Base-by-base conservation (phyloP, 768 basidiomycete genomes). In the Pleurotus giganteus region DNA sequence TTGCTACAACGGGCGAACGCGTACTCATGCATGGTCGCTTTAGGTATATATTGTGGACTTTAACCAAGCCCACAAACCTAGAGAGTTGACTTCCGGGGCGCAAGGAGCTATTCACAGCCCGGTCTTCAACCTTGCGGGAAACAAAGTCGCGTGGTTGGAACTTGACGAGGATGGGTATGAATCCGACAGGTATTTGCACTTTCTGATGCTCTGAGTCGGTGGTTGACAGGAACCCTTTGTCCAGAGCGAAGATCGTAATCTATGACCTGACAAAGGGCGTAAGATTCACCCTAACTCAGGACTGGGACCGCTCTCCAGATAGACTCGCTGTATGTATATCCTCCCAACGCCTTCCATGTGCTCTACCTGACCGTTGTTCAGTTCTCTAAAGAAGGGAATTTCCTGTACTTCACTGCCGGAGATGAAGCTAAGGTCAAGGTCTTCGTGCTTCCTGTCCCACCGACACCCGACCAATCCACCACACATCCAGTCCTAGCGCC, bases 81-180 rank as follows among this genome's bases (percentile, higher is more conserved):
- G 70, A 31, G 88, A 90, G 59, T 73, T 98, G 44, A 96, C 94
- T 0, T 84, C 88, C 9, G 91, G 93, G 9, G 78, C 79, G 42
- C 92, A 94, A 69, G 95, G 36, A 19, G 94, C 94, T 15, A 87
- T 84, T 6, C 84, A 82, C 60, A 77, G 72, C n/a, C 88, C 92
- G 0, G 79, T 82, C 5, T 83, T 96, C 67, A 89, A 76, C 55
- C 70, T 71, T 2, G 71, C 82, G 43, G 90, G 88, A 0, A 78
- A 78, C 46, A 88, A 88, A 67, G 84, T 83, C 1, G 93, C 89
- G 1, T 98, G 95, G 95, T 71, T 91, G 34, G 90, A 98, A 67
- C 80, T 94, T 58, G 84, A 86, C 49, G 67, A 88, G 64, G 93
- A 98, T 61, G 94, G 95, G 1, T 88, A 94, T 61, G 95, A 98